Evolutionary conservation across 306 rosid species (phyloP).

Genomic region (Cicer cuneatum): DNA sequence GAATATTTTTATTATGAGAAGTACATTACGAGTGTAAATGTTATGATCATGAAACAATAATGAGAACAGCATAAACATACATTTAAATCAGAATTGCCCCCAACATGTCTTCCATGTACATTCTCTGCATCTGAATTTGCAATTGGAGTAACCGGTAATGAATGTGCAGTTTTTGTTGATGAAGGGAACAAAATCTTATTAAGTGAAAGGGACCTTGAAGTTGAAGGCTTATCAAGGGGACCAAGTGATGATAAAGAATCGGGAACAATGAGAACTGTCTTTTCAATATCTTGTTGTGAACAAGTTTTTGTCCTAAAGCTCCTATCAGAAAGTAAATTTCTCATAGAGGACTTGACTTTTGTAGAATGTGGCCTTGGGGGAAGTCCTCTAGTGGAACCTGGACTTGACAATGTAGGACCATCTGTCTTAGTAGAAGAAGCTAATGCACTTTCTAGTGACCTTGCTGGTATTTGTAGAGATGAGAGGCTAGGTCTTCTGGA

Average conservation of each 20-base stretch:
- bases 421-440: constrained; percentile 60
- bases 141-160: constrained; percentile 78
- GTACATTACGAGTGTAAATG: constrained; percentile 2
- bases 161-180: constrained; percentile 58
- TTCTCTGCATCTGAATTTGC: constrained; percentile 52
- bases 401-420: constrained; percentile 54
- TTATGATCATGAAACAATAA: constrained; percentile 31
- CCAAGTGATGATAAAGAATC: constrained; percentile 57
- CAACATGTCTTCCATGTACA: constrained; percentile 51
- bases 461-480: constrained; percentile 69
- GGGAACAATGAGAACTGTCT: constrained; percentile 66
- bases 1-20: neutral
- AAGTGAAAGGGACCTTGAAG: constrained; percentile 70
- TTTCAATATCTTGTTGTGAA: constrained; percentile 62
- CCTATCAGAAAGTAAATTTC: constrained; percentile 63
- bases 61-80: constrained; percentile 51
- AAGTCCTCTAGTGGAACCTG: constrained; percentile 68
- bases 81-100: constrained; percentile 49
- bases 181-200: constrained; percentile 65
- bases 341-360: constrained; percentile 61
- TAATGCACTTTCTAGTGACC: constrained; percentile 66
- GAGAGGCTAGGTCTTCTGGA: constrained; percentile 65
- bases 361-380: constrained; percentile 77
- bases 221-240: constrained; percentile 56
- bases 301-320: constrained; percentile 58